Base-by-base conservation (phyloP, 163 green algal genomes). In the Volvox carteri region DNA sequence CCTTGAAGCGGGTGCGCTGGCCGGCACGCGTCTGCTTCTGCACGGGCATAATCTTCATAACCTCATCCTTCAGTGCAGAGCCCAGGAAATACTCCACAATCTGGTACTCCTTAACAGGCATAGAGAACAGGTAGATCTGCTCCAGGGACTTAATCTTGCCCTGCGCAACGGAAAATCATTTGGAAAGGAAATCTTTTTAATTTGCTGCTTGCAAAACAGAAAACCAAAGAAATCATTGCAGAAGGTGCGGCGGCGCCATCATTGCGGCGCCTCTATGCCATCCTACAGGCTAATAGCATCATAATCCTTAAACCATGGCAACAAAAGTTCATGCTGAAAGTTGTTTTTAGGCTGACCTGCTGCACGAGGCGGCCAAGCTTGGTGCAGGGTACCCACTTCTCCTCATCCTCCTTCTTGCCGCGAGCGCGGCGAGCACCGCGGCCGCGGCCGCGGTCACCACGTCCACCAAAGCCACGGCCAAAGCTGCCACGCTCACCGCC, bases 21-120 rank as follows among this genome's bases (percentile, higher is more conserved):
- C 98, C 98, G 48, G 98, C 98, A 65, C 98, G 97, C 14, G 98
- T 99, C 96, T 99, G 98, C 97, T 99, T 99, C 96, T 99, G 98
- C 86, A 99, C 98, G 56, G 98, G 98, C 98, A 99, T 99, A 91
- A 99, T 99, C 96, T 99, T 99, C 98, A 99, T 99, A 19, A 99
- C 97, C 94, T 99, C 96, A 86, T 99, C 95, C 94, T 99, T 98
- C 48, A 99, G 94, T 0, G 95, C 85, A 25, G 94, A 78, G 87
- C 97, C 96, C 86, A 99, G 92, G 95, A 99, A 99, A 92, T 94
- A 93, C 92, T 99, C 98, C 18, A 99, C 97, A 84, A 99, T 99
- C 94, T 99, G 98, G 91, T 99, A 98, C 97, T 99, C 98, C 96
- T 99, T 99, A 50, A 99, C 96, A 54, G 98, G 97, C 93, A 99